phyloP scores from a whole-genome alignment of 305 asterid genomes.

The Stenogyne calaminthoides region DNA sequence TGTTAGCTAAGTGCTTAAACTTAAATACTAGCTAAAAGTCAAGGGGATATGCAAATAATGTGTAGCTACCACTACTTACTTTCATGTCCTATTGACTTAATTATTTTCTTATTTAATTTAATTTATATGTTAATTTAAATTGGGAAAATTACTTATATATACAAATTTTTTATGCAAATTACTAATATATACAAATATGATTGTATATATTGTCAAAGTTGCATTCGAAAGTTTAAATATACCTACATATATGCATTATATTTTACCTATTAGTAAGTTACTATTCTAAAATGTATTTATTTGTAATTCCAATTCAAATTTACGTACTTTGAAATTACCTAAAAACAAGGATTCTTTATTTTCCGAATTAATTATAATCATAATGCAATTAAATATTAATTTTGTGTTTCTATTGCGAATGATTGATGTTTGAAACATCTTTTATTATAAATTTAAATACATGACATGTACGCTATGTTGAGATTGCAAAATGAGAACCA shows the following conservation, averaged over 20 bases:
- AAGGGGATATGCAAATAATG: slow-evolving; percentile 1
- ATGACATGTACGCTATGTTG: neutral
- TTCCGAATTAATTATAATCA: neutral
- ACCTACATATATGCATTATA: too few relatives aligned
- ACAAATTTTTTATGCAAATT: too few relatives aligned
- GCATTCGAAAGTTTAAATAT: too few relatives aligned
- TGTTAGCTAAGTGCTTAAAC: neutral
- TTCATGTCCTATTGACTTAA: neutral
- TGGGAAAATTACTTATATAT: too few relatives aligned
- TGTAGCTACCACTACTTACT: slow-evolving; percentile 19
- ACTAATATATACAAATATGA: too few relatives aligned
- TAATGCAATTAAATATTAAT: neutral
- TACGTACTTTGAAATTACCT: too few relatives aligned
- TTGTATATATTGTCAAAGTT: too few relatives aligned
- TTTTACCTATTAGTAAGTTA: too few relatives aligned
- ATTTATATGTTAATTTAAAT: neutral
- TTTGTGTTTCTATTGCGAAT: neutral
- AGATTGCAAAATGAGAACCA: neutral
- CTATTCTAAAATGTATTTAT: too few relatives aligned
- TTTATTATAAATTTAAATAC: neutral
- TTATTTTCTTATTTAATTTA: neutral
- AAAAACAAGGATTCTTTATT: too few relatives aligned
- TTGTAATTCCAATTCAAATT: too few relatives aligned
- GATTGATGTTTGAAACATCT: neutral
- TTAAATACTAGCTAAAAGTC: neutral